Evolutionary conservation across 2,329 filamentous ascomycete species (phyloP), one percentile per base, ranked within the genome.

Genomic region (Plectosphaerella cucumerina): DNA sequence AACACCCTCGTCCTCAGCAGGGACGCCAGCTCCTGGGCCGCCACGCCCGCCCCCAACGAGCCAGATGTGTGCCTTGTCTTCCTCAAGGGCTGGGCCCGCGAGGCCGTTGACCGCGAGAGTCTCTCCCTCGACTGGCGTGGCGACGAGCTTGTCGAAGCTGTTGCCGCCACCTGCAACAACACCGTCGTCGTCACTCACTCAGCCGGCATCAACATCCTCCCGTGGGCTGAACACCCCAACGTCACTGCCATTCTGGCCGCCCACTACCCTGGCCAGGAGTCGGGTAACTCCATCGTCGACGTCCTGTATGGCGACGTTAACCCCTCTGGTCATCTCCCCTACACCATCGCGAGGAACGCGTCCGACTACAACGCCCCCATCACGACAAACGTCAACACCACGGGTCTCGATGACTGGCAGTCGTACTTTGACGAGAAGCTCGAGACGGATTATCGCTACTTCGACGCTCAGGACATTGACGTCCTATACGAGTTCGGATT

Each of bases 11-110:
- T 87, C 12, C 71, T 72, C 8, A 78, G 87, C 58, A 76, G 80
- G n/a, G 73, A 83, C 51, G 84, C 82, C 14, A 84, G 85, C 1
- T 75, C 92, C 56, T 42, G 39, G 39, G n/a, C 39, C 5, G 81
- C 83, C 0, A 58, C 66, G 4, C 45, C 51, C 12, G 45, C 51
- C 22, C 46, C 39, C 75, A 80, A 10, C 62, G 69, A 77, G 44
- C 62, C 70, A 2, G 78, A 91, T 57, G 75, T 89, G 6, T 94
- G 89, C 57, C 79, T 99, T 39, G 91, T 97, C 12, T 97, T 97
- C 61, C 91, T 89, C 62, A 96, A 96, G 59, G 85, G 91, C 14
- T 80, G 92, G 64, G 82, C 87, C 4, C 93, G 93, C 49, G 94
- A 97, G 70, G 91, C 89, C 8, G 97, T 82, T 71, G 88, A 79